Percentiles rank a stretch among this genome's conserved stretches.
These are phyloP conservation scores for Orychophragmus violaceus DNA, from an alignment of 345 rosid genomes.

Conservation along the genomic window DNA sequence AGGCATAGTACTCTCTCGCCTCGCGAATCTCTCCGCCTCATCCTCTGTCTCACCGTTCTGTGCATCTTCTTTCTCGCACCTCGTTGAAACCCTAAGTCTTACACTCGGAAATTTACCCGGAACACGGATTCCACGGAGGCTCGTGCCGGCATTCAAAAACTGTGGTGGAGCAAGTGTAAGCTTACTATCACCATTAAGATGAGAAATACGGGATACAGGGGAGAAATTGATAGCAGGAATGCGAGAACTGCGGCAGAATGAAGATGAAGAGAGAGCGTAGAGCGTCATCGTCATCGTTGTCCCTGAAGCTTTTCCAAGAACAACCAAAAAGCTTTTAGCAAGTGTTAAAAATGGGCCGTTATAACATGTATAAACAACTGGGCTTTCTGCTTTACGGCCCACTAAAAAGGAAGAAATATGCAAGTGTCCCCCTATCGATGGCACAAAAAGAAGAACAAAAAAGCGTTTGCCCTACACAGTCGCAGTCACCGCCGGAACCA, in stretches of 20 bases:
- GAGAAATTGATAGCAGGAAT: not conserved
- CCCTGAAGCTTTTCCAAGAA: not conserved
- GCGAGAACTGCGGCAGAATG: slow-evolving; percentile 2
- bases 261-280: slow-evolving; percentile 23
- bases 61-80: slow-evolving; percentile 32
- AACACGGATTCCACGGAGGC: slow-evolving; percentile 8
- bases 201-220: not conserved
- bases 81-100: slow-evolving; percentile 28
- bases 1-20: slow-evolving; percentile 79
- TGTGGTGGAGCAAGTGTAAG: not conserved
- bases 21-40: slow-evolving; percentile 49
- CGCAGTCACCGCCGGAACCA: slow-evolving; percentile 17
- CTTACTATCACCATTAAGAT: not conserved
- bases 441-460: not conserved
- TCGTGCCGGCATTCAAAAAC: not conserved
- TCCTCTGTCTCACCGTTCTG: slow-evolving; percentile 15
- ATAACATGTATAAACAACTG: not conserved
- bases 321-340: not conserved
- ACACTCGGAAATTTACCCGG: slow-evolving; percentile 18
- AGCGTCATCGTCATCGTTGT: slow-evolving; percentile 20
- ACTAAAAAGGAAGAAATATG: not conserved
- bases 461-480: not conserved
- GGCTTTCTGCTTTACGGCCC: slow-evolving; percentile 6
- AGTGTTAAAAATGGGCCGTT: not conserved
- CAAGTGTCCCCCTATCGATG: slow-evolving; percentile 9